Evolutionary conservation across 1,284 basidiomycete species (phyloP).

Genomic region (Xerocomus amazonicus): DNA sequence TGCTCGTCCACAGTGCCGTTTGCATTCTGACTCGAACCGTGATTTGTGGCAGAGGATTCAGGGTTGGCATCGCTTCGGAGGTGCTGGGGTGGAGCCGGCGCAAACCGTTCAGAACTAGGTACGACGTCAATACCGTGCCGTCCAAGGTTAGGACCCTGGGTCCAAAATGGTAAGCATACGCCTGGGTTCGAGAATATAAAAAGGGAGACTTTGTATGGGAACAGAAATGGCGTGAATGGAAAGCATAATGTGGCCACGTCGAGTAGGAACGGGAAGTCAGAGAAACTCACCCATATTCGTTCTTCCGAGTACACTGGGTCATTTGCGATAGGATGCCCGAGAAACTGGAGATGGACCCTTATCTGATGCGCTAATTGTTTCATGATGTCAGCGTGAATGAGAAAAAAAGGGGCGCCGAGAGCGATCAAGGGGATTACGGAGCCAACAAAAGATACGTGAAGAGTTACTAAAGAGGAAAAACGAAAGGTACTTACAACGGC

Average conservation of each 20-base stretch:
- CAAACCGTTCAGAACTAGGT: constrained; percentile 60
- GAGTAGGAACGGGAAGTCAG: neutral
- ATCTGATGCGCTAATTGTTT: constrained; percentile 79
- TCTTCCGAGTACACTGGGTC: constrained; percentile 82
- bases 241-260: neutral
- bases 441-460: neutral
- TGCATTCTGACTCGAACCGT: neutral
- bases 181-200: neutral
- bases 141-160: constrained; percentile 67
- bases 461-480: neutral
- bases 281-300: constrained; percentile 70
- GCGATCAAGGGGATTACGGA: neutral
- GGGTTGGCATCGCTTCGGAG: constrained; percentile 37
- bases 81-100: constrained; percentile 62
- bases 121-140: constrained; percentile 79
- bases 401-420: neutral
- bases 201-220: neutral
- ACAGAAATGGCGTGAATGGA: neutral
- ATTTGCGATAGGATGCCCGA: constrained; percentile 92
- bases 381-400: constrained; percentile 8
- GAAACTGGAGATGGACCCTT: constrained; percentile 92
- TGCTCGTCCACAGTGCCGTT: constrained; percentile 2
- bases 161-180: constrained; percentile 4
- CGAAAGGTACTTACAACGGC: constrained; percentile 63
- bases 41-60: constrained; percentile 31